Base-by-base conservation (phyloP, 208 protist species). In the Trypanosoma melophagium region DNA sequence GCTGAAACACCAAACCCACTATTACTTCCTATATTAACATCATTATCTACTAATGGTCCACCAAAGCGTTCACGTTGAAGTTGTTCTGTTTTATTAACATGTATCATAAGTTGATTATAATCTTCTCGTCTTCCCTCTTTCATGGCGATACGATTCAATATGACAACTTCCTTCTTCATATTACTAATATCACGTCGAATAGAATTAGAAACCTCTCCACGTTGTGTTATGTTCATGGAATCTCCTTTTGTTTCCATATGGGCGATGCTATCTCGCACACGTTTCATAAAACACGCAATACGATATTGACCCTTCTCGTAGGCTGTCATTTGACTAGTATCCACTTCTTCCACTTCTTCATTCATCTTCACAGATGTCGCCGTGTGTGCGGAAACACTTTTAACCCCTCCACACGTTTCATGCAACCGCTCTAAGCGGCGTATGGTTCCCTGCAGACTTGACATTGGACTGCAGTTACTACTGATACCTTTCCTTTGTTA, bases 61-160 rank as follows among this genome's bases (percentile, higher is more conserved):
- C 44, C 49, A 56, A 59, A 69, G 16, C 40, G 71, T 17, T 38
- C 50, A 44, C 63, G 61, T 38, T 81, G 62, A 19, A 81, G 55
- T 45, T 78, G 47, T 25, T 81, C 76, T 12, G 71, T 81, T 42
- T 71, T 66, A 22, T 69, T 69, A 28, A 81, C 22, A 49, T 78
- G 66, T 9, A 28, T 65, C 57, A 81, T 61, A 16, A 81, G 47
- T 41, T 77, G 49, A 9, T 51, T 25, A 66, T 78, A 78, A 9
- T 81, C 76, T 16, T 57, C 54, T 19, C 53, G 50, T 42, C 59
- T 56, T 17, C 55, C 60, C n/a, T 77, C 72, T 44, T 72, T 71
- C n/a, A 71, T 14, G 25, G 72, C 63, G 19, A 71, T 13, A 21
- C 72, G 72, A 35, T 68, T 16, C 19, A 71, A 22, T 2, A 19